Base-by-base conservation (phyloP, 2,329 filamentous ascomycete species). In the Metarhizium humberi region DNA sequence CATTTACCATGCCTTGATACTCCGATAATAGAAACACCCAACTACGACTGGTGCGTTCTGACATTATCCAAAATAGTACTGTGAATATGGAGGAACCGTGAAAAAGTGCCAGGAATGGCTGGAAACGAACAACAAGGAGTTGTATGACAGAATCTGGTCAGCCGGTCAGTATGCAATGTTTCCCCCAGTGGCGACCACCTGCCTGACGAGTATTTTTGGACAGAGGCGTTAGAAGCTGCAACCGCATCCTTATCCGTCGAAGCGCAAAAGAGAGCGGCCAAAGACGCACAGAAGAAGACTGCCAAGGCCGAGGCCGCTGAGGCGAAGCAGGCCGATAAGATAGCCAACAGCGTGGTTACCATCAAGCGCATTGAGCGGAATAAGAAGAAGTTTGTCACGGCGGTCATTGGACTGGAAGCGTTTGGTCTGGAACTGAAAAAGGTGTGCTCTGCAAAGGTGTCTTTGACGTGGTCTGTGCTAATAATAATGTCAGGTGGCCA, bases 51-150 rank as follows among this genome's bases (percentile, higher is more conserved):
- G 30, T 4, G 36, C 32, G 25, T 30, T 48, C 49, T 55, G 42
- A 52, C 25, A 48, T 10, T 3, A 10, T 46, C 13, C 16, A 13
- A 32, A 20, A 2, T 16, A 97, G 94, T 99, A 96, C 76, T 99
- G 94, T 78, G 94, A 99, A 75, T 97, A 96, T 73, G 94, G 94
- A 67, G 92, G 92, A 61, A 97, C 92, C 43, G 86, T 88, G 29
- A 96, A 91, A 75, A 99, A 96, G 76, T 99, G 94, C 76, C 88
- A 92, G 72, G 92, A 97, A 71, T 99, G 94, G 94, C 84, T 99
- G 20, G 77, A 90, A 66, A 82, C 85, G 61, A 80, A 84, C 61
- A 80, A 96, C 64, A 81, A 85, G 3, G 78, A 80, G 50, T 75
- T 96, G 70, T 95, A 95, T 73, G 73, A 81, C 59, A 77, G 78